A percentile compares a stretch with the other conserved stretches of the same genome.
Evolutionary conservation across 83 land plant genomes (phyloP).

Genomic region (Diphasiastrum complanatum): DNA sequence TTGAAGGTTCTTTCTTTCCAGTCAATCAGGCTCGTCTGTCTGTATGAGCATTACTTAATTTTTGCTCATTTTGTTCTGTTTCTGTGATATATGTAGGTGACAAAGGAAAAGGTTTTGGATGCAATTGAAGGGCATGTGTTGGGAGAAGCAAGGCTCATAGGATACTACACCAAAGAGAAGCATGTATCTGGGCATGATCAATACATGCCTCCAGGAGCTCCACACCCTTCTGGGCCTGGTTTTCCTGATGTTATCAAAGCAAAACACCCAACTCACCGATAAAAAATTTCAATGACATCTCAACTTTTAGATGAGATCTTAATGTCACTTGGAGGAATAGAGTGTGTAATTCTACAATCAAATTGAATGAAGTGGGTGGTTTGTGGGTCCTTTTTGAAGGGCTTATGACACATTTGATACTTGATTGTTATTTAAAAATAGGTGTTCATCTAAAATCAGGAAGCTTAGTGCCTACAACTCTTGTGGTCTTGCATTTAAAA

Average conservation of each 20-base stretch:
- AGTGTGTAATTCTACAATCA: no score
- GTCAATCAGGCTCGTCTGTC: neutral
- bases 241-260: constrained; percentile 5
- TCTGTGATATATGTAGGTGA: constrained; percentile 44
- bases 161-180: constrained; percentile 28
- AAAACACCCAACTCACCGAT: no score
- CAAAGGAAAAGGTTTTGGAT: constrained; percentile 64
- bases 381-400: no score
- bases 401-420: no score
- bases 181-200: constrained; percentile 7
- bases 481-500: no score
- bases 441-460: no score
- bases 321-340: no score
- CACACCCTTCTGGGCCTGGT: constrained; percentile 7
- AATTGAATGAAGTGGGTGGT: no score
- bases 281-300: no score
- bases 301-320: no score
- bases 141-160: constrained; percentile 48
- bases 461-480: no score
- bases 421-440: no score
- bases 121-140: constrained; percentile 68
- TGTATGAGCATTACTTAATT: neutral
- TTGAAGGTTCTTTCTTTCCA: neutral
- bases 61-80: neutral
- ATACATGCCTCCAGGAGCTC: constrained; percentile 21